phyloP scores from a whole-genome alignment of 257 asterid species.

The Eucommia ulmoides region DNA sequence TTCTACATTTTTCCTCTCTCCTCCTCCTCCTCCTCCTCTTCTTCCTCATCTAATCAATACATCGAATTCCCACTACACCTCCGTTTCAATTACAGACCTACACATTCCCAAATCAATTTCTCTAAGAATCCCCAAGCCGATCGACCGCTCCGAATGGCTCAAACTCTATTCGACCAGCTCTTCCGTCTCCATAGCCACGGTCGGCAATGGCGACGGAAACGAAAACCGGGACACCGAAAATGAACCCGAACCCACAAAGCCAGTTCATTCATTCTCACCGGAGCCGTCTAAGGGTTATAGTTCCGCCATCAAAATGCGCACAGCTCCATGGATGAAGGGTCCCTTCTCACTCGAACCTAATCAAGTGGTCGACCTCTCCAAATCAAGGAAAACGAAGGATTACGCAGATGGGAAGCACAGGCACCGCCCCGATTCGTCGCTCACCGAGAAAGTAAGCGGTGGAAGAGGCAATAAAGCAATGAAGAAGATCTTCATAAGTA shows the following conservation, averaged over 20 bases:
- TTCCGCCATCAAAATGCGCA: slow-evolving; percentile 50
- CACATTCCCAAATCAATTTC: too few relatives aligned
- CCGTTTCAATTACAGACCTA: too few relatives aligned
- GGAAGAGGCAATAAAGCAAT: slow-evolving; percentile 72
- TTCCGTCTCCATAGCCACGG: too few relatives aligned
- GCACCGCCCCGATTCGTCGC: slow-evolving; percentile 25
- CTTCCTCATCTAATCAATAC: too few relatives aligned
- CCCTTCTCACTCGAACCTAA: slow-evolving; percentile 54
- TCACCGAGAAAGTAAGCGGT: slow-evolving; percentile 61
- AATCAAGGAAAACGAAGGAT: slow-evolving; percentile 27
- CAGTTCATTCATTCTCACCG: slow-evolving; percentile 16
- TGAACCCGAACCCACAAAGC: slow-evolving; percentile 11
- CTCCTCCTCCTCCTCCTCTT: too few relatives aligned
- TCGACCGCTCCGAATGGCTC: too few relatives aligned
- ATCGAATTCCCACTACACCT: too few relatives aligned
- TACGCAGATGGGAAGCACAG: slow-evolving; percentile 13
- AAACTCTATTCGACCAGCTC: too few relatives aligned
- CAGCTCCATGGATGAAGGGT: slow-evolving; percentile 91
- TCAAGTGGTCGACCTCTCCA: slow-evolving; percentile 38
- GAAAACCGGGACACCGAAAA: slow-evolving; percentile 7
- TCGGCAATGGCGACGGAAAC: slow-evolving; percentile 11
- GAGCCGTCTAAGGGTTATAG: slow-evolving; percentile 19
- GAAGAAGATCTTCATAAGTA: slow-evolving; percentile 59
- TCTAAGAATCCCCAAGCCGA: too few relatives aligned
- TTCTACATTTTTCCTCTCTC: too few relatives aligned